A percentile compares a stretch with the other conserved stretches of the same genome.
Conservation (phyloP, 495 filamentous ascomycete species). For the Hypomontagnella monticulosa region DNA sequence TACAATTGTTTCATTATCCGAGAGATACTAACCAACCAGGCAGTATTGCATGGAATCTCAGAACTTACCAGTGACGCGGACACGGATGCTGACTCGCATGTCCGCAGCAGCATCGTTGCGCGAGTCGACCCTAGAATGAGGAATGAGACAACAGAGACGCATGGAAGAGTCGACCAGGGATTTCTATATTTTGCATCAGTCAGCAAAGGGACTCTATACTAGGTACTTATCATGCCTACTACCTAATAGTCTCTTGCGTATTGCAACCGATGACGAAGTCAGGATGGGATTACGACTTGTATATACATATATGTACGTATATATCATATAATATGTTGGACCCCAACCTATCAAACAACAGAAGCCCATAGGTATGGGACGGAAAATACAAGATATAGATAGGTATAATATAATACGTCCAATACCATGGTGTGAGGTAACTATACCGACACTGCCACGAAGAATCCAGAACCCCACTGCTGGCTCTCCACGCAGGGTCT, state of each 20-base stretch:
- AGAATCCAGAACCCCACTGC: conserved; percentile 33
- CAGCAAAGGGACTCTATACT: conserved; percentile 20
- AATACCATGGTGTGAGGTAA: too few species aligned
- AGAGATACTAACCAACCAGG: neutral
- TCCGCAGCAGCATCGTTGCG: conserved; percentile 25
- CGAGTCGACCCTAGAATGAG: conserved; percentile 21
- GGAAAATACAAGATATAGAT: neutral
- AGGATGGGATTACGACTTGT: neutral
- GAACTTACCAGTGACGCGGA: conserved; percentile 12
- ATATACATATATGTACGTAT: neutral
- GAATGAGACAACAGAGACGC: conserved; percentile 25
- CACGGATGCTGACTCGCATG: conserved; percentile 33
- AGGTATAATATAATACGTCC: neutral
- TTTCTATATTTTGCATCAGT: conserved; percentile 13
- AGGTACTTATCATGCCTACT: neutral
- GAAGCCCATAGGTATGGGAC: neutral
- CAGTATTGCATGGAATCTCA: conserved; percentile 19
- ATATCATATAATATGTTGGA: neutral
- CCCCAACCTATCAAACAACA: too few species aligned
- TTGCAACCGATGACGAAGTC: conserved; percentile 21
- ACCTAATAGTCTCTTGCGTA: neutral
- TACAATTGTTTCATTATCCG: conserved; percentile 13
- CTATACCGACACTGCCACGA: conserved; percentile 9
- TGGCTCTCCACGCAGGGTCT: conserved; percentile 26
- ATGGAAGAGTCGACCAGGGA: conserved; percentile 9